Evolutionary conservation across 768 basidiomycete genomes (phyloP), one percentile per base, ranked within the genome.

Genomic region (Tulasnella sp.): DNA sequence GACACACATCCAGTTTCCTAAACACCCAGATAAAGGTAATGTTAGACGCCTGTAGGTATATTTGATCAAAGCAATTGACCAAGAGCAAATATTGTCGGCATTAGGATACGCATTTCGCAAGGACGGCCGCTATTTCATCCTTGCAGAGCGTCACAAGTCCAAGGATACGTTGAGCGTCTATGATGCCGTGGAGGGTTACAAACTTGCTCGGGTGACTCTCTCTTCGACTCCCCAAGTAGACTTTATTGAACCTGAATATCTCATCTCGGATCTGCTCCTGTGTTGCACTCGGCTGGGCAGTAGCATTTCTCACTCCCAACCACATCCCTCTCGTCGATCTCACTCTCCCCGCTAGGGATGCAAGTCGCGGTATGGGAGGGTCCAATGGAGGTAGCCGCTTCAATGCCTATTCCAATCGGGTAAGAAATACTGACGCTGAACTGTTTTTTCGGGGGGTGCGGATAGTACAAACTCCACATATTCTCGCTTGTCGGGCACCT

Each of bases 291-390:
- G n/a, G n/a, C 56, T 10, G 2, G 34, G 15, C 34, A 38, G 48
- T 65, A 92, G 92, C 89, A 93, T 70, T 93, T 91, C 63, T 78
- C 87, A 2, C 72, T 90, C 22, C 85, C 86, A 1, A 92, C 92
- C 0, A 70, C 78, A 3, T 82, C 84, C 12, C 67, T 92, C 43
- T 75, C 84, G 5, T 86, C 85, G 0, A 66, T 92, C 31, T 74
- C 82, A 1, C 70, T 92, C 22, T 92, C 90, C 19, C 88, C 90
- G 1, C 81, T 75, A 1, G 87, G 88, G 7, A 83, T 81, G 63
- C 72, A 84, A 69, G 63, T 92, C 41, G 87, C 87, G 2, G 75
- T 85, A 0, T 92, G 88, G 88, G 89, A 92, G 68, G 83, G 85
- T 1, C 78, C 84, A 9, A 70, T 91, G n/a, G 87, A 92, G 75